Base-by-base conservation (phyloP, 1,284 basidiomycete species). In the Cryptococcus sp. region DNA sequence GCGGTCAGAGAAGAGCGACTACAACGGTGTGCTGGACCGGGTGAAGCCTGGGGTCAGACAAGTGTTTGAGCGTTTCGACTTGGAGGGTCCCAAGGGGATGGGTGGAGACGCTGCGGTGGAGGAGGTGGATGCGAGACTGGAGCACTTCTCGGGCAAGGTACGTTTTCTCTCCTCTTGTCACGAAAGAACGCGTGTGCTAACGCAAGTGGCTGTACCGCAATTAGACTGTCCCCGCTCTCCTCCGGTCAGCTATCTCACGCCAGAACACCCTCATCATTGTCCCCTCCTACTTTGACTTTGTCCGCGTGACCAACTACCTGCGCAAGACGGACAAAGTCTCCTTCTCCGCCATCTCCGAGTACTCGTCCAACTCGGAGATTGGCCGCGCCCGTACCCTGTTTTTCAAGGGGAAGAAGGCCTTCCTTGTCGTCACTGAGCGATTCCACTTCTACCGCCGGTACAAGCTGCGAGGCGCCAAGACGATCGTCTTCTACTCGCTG, bases 361-460 rank as follows among this genome's bases (percentile, higher is more conserved):
- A 98, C 74, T 94, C 91, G 0, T 85, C 88, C 9, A 92, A 91
- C 65, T 85, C 89, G 72, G 94, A 98, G 59, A 95, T 98, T 61
- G 89, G 90, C 1, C 85, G 93, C 2, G 94, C 94, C 0, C 83
- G 96, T 48, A 89, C 94, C 66, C 84, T 88, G 0, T 98, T 99
- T 80, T 97, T 96, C 81, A 82, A 82, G 43, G 91, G 90, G 52
- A 88, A 89, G 68, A 91, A 88, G 66, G 80, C 87, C 0, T 90
- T 98, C 79, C 76, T 99, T 21, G 80, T 98, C 60, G 81, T 98
- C 65, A 97, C 91, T 59, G 96, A 99, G 74, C 85, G 96, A 20
- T 97, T 98, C 80, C 93, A 98, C 77, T 99, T 98, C 75, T 98
- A 94, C 82, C 84, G 91, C 60, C 83, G 90, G 52, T 96, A 96